Evolutionary conservation across 2,329 filamentous ascomycete species (phyloP).

Genomic region (Ophiostoma sp.): DNA sequence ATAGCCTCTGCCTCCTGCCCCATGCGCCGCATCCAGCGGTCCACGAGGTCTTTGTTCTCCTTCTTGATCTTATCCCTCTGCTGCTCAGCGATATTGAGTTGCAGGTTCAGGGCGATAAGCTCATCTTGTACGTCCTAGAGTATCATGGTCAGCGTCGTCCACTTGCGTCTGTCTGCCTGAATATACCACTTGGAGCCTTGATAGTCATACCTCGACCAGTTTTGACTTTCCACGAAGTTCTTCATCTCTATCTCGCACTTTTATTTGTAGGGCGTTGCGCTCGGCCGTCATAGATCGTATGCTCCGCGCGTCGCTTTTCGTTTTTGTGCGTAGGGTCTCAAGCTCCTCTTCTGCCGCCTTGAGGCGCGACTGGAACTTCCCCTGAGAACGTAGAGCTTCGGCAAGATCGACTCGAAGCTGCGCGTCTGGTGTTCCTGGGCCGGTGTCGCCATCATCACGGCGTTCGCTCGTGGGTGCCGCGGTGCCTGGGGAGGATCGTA

Average conservation of each 20-base stretch:
- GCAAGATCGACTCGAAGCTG: slow-evolving; percentile 70
- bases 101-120: slow-evolving; percentile 80
- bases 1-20: slow-evolving; percentile 82
- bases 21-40: slow-evolving; percentile 89
- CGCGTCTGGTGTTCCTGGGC: slow-evolving; percentile 41
- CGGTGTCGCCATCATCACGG: slow-evolving; percentile 22
- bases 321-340: slow-evolving; percentile 59
- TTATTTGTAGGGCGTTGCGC: slow-evolving; percentile 60
- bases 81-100: slow-evolving; percentile 83
- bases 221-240: slow-evolving; percentile 83
- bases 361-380: slow-evolving; percentile 65
- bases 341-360: slow-evolving; percentile 62
- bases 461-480: neutral
- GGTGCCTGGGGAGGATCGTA: slow-evolving; percentile 20
- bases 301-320: slow-evolving; percentile 58
- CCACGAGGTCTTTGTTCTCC: slow-evolving; percentile 87
- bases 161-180: neutral
- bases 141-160: neutral
- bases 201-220: slow-evolving; percentile 64
- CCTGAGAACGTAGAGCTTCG: slow-evolving; percentile 72
- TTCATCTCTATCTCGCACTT: slow-evolving; percentile 77
- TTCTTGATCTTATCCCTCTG: slow-evolving; percentile 68
- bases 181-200: neutral
- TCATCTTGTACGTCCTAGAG: slow-evolving; percentile 82
- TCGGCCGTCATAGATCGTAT: slow-evolving; percentile 65